Percentiles rank a stretch among this genome's conserved stretches.
phyloP scores from a whole-genome alignment of 1,284 basidiomycete genomes.

The Pyrrhoderma noxium region DNA sequence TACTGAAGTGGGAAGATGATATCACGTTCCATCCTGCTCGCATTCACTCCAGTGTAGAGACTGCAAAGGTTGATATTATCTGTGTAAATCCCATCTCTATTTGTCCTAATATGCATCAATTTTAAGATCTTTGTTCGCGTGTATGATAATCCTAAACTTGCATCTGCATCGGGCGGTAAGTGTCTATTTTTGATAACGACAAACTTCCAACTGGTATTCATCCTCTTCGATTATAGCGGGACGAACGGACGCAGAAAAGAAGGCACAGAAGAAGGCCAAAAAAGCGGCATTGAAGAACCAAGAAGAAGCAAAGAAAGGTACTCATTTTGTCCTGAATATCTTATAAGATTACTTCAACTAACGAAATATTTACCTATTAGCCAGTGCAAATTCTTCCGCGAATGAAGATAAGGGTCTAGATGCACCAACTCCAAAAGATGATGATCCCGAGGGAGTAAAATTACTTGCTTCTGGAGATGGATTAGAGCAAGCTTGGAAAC shows the following conservation, averaged over 20 bases:
- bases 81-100: not conserved
- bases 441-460: conserved; percentile 78
- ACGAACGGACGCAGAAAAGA: conserved; percentile 69
- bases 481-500: conserved; percentile 70
- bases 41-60: conserved; percentile 65
- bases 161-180: conserved; percentile 34
- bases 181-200: not conserved
- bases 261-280: conserved; percentile 86
- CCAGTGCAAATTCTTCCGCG: conserved; percentile 28
- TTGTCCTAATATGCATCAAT: not conserved
- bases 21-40: conserved; percentile 74
- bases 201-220: not conserved
- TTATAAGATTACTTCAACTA: conserved; percentile 17
- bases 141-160: conserved; percentile 68
- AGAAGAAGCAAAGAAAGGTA: conserved; percentile 58
- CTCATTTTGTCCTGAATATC: conserved; percentile 11
- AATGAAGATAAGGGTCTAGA: conserved; percentile 76
- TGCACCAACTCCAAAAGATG: conserved; percentile 54
- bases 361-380: conserved; percentile 13
- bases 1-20: conserved; percentile 79
- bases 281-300: conserved; percentile 71
- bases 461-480: conserved; percentile 60
- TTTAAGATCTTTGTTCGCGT: conserved; percentile 37
- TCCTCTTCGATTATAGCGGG: conserved; percentile 18
- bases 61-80: conserved; percentile 44